Conservation (phyloP, 169 alveolate genomes). For the Amoebophrya sp. region DNA sequence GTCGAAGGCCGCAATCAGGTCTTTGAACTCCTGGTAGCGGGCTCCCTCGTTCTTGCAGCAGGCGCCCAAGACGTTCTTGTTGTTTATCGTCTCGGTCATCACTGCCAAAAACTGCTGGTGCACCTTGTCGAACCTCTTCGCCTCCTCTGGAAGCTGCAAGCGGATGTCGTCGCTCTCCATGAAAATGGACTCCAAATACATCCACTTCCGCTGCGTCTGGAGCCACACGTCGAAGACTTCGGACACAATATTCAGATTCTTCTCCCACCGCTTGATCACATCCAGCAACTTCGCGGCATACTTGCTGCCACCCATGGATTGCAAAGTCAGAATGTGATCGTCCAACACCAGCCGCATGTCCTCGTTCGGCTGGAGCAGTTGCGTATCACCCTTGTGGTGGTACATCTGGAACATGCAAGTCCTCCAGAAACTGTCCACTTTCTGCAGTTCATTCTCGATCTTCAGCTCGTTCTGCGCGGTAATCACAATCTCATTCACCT, state of each 20-base stretch:
- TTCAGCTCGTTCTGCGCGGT: slow-evolving; percentile 71
- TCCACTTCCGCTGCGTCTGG: slow-evolving; percentile 71
- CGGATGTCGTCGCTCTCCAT: slow-evolving; percentile 83
- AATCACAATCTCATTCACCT: slow-evolving; percentile 78
- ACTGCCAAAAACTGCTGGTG: slow-evolving; percentile 71
- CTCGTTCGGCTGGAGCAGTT: slow-evolving; percentile 73
- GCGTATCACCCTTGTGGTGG: slow-evolving; percentile 68
- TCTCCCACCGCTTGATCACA: slow-evolving; percentile 78
- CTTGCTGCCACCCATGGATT: slow-evolving; percentile 71
- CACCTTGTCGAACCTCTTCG: slow-evolving; percentile 77
- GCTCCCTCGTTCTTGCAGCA: slow-evolving; percentile 66
- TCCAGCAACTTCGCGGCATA: slow-evolving; percentile 76
- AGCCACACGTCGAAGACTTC: slow-evolving; percentile 87
- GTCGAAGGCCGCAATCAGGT: not conserved
- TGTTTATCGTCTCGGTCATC: slow-evolving; percentile 71
- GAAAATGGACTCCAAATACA: slow-evolving; percentile 84
- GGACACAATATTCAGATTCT: slow-evolving; percentile 71
- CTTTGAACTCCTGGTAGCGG: not conserved
- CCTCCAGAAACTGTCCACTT: slow-evolving; percentile 36
- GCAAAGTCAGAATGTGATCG: slow-evolving; percentile 79
- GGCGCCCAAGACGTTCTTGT: slow-evolving; percentile 65
- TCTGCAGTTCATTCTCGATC: slow-evolving; percentile 74
- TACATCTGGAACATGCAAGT: slow-evolving; percentile 57
- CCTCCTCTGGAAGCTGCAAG: slow-evolving; percentile 83
- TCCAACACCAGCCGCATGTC: slow-evolving; percentile 74